phyloP scores from a whole-genome alignment of 192 early-diverging fungal species.

The Podila clonocystis region DNA sequence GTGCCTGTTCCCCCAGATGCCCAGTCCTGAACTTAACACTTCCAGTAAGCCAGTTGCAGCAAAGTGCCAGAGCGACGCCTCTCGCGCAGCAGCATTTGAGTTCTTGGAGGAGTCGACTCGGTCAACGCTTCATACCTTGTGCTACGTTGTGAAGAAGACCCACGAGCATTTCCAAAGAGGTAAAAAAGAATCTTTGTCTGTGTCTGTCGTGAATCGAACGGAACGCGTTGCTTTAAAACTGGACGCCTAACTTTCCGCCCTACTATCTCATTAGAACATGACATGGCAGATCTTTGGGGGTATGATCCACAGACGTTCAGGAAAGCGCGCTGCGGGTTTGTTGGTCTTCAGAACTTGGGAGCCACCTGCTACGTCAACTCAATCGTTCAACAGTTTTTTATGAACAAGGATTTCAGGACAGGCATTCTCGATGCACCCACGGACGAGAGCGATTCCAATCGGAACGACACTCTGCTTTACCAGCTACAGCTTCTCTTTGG shows the following conservation, averaged over 20 bases:
- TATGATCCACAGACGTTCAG: conserved; percentile 55
- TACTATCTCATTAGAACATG: conserved; percentile 10
- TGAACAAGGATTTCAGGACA: conserved; percentile 58
- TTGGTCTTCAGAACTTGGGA: conserved; percentile 68
- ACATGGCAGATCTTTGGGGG: conserved; percentile 55
- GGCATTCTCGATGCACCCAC: conserved; percentile 56
- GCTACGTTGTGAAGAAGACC: conserved; percentile 46
- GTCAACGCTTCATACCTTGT: conserved; percentile 26
- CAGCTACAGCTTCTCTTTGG: conserved; percentile 63
- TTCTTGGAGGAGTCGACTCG: conserved; percentile 42
- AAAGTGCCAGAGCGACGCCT: conserved; percentile 53
- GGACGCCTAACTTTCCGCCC: not conserved
- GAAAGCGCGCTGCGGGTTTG: conserved; percentile 54
- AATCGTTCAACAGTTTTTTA: conserved; percentile 69
- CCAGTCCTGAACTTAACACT: not conserved
- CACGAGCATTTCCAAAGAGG: conserved; percentile 52
- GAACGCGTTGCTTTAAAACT: not conserved
- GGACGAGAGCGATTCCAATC: conserved; percentile 29
- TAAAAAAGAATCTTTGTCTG: not conserved
- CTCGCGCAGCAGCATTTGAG: conserved; percentile 51
- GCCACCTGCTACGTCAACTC: conserved; percentile 76
- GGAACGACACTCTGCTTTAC: conserved; percentile 58
- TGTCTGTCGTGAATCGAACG: not conserved
- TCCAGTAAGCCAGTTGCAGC: conserved; percentile 3
- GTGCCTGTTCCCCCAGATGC: conserved; percentile 42